These are phyloP conservation scores for Pseudevernia furfuracea DNA, from an alignment of 495 filamentous ascomycete genomes.

Conservation along the genomic window DNA sequence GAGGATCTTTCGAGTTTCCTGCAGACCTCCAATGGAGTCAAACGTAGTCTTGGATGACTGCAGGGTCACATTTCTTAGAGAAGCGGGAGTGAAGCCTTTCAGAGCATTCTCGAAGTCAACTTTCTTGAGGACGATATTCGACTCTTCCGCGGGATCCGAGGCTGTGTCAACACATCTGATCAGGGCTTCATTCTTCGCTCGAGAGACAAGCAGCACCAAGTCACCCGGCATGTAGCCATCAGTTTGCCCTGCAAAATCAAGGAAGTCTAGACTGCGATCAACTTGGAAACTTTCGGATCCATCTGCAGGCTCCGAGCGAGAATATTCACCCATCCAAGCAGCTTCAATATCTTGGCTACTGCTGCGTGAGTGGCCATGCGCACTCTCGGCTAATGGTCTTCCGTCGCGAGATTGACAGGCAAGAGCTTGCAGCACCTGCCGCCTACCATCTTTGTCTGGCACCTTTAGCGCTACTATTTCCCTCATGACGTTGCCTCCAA, in stretches of 20 bases:
- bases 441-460: slow-evolving; percentile 84
- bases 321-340: slow-evolving; percentile 65
- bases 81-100: slow-evolving; percentile 88
- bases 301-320: slow-evolving; percentile 40
- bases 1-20: slow-evolving; percentile 73
- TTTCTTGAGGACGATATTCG: slow-evolving; percentile 52
- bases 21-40: slow-evolving; percentile 80
- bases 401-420: slow-evolving; percentile 24
- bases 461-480: slow-evolving; percentile 81
- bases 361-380: slow-evolving; percentile 36
- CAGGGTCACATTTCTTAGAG: slow-evolving; percentile 85
- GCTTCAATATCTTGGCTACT: slow-evolving; percentile 43
- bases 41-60: slow-evolving; percentile 86
- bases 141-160: slow-evolving; percentile 27
- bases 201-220: slow-evolving; percentile 72
- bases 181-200: slow-evolving; percentile 84
- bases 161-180: slow-evolving; percentile 54
- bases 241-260: slow-evolving; percentile 84
- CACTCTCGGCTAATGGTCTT: slow-evolving; percentile 28
- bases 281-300: slow-evolving; percentile 55
- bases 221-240: slow-evolving; percentile 98
- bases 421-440: slow-evolving; percentile 67
- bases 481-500: slow-evolving; percentile 70
- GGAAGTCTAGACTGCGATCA: slow-evolving; percentile 72
- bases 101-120: slow-evolving; percentile 76